Base-by-base conservation (phyloP, 495 filamentous ascomycete species). In the Aspergillus cristatus region DNA sequence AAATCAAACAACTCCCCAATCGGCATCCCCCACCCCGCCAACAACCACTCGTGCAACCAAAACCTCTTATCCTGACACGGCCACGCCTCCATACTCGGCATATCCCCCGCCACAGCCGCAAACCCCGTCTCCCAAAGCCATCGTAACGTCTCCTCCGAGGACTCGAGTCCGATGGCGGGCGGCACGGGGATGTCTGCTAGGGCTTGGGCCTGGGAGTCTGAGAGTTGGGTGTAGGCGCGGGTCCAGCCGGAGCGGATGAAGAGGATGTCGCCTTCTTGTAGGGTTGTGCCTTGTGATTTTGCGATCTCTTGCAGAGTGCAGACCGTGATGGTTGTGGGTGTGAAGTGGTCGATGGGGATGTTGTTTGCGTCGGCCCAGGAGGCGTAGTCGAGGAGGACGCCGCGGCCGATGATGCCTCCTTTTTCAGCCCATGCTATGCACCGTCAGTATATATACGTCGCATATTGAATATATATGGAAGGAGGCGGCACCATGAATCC, bases 1-100 rank as follows among this genome's bases (percentile, higher is more conserved):
- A 77, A 43, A 55, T 78, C 70, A 54, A 75, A 78, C 43, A 76
- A 47, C 57, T 79, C 75, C 1, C 74, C 74, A 46, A 79, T 74
- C 3, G 74, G 74, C 41, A 67, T 40, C 2, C 75, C 75, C 72
- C 71, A 80, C 6, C 68, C 68, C 3, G 58, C 66, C 17, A 78
- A 47, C 18, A 72, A 44, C 65, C 64, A 74, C 45, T 78, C 61
- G 51, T 77, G 74, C 36, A 78, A 41, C 10, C 46, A 54, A 10
- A 50, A 45, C 12, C 50, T 47, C 22, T 46, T 22, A 29, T 49
- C 46, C 17, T 51, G 41, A 15, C 50, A 53, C 3, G 67, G 67
- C 29, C 43, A 51, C 14, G 46, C 48, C 41, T 78, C 73, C 42
- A 70, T 73, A 18, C 48, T 58, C n/a, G 63, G 58, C 35, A 44